Evolutionary conservation across 352 stramenopile genomes (phyloP).

Genomic region (Pythium aristosporum): DNA sequence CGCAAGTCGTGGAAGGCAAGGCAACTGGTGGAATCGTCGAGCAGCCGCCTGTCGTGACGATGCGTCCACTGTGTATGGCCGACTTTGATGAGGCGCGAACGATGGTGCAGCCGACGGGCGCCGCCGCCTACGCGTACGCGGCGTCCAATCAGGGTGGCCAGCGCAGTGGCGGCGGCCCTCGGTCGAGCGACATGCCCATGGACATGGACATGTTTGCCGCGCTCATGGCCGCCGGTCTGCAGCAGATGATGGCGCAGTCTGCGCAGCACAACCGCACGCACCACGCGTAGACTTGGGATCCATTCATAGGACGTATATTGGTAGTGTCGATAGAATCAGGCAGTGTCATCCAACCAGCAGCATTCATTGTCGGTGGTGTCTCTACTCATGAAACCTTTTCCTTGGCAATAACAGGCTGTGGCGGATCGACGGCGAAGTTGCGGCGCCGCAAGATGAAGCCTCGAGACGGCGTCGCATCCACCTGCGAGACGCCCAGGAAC

Average conservation of each 20-base stretch:
- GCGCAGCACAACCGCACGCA: conserved; percentile 32
- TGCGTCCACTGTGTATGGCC: conserved; percentile 70
- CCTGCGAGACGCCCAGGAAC: conserved; percentile 61
- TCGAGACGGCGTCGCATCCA: conserved; percentile 33
- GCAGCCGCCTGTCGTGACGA: conserved; percentile 34
- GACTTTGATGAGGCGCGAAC: conserved; percentile 85
- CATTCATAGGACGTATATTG: background rate
- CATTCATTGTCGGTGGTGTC: background rate
- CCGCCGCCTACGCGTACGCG: conserved; percentile 80
- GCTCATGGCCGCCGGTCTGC: conserved; percentile 78
- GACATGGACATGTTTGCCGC: conserved; percentile 83
- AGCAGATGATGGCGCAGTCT: conserved; percentile 71
- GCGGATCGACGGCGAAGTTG: conserved; percentile 37
- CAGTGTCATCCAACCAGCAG: background rate
- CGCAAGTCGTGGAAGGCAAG: conserved; percentile 19
- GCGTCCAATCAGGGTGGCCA: conserved; percentile 37
- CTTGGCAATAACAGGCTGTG: background rate
- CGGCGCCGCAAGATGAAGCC: conserved; percentile 61
- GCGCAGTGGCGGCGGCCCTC: conserved; percentile 11
- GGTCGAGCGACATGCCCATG: conserved; percentile 41
- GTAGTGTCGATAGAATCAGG: conserved; percentile 5
- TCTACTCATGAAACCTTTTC: background rate
- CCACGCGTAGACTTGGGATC: conserved; percentile 9
- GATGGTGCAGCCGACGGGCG: conserved; percentile 86
- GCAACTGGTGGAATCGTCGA: conserved; percentile 31